Percentiles rank a stretch among this genome's conserved stretches.
phyloP scores from a whole-genome alignment of 495 filamentous ascomycete genomes.

The Terfezia boudieri region DNA sequence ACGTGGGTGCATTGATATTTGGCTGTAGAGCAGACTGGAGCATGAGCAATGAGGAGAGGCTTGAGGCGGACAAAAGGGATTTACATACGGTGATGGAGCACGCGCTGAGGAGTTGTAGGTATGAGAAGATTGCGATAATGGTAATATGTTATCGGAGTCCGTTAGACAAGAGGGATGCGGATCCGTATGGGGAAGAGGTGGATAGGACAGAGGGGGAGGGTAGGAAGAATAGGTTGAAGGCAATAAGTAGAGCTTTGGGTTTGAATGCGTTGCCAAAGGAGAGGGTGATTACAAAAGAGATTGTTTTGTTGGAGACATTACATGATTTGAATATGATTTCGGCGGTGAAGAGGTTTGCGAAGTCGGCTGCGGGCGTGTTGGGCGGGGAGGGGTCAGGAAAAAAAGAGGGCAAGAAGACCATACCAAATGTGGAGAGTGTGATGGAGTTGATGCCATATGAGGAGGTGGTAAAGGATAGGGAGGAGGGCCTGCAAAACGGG shows the following conservation, averaged over 20 bases:
- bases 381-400: neutral
- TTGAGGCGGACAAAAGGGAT: slow-evolving; percentile 9
- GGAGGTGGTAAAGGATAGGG: neutral
- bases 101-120: slow-evolving; percentile 6
- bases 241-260: slow-evolving; percentile 12
- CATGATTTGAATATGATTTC: slow-evolving; percentile 6
- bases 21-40: slow-evolving; percentile 15
- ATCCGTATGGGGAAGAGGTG: slow-evolving; percentile 12
- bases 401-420: neutral
- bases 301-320: slow-evolving; percentile 12
- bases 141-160: slow-evolving; percentile 16
- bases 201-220: slow-evolving; percentile 12
- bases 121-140: slow-evolving; percentile 13
- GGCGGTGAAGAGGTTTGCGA: slow-evolving; percentile 7
- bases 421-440: too few species aligned
- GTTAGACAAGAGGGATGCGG: slow-evolving; percentile 10
- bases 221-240: slow-evolving; percentile 11
- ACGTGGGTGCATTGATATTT: slow-evolving; percentile 9
- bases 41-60: slow-evolving; percentile 14
- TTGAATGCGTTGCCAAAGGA: slow-evolving; percentile 4
- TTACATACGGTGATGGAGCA: slow-evolving; percentile 11
- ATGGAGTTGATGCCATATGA: neutral
- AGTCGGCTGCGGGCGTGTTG: slow-evolving; percentile 7
- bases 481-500: neutral
- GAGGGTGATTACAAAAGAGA: slow-evolving; percentile 7